A percentile compares a stretch with the other conserved stretches of the same genome.
phyloP scores from a whole-genome alignment of 2,329 filamentous ascomycete species.

The Delphinella strobiligena region DNA sequence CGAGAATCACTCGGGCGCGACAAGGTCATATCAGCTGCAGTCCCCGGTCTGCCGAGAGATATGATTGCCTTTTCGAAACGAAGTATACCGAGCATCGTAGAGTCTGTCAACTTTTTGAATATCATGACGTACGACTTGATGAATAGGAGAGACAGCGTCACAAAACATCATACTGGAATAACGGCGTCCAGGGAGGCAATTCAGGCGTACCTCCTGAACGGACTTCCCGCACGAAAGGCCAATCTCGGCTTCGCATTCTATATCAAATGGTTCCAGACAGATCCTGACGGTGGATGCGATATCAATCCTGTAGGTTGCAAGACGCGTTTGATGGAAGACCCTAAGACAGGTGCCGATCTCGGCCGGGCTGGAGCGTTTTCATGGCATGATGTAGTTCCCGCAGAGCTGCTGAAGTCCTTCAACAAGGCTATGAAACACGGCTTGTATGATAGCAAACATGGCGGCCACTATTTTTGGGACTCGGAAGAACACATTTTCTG shows the following conservation, averaged over 20 bases:
- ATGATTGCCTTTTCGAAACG: conserved; percentile 55
- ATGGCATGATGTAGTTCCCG: conserved; percentile 29
- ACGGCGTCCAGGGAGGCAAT: conserved; percentile 42
- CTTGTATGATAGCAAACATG: conserved; percentile 42
- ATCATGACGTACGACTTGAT: conserved; percentile 64
- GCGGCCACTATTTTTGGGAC: conserved; percentile 62
- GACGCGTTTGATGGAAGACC: conserved; percentile 47
- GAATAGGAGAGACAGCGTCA: conserved; percentile 53
- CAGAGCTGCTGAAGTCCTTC: conserved; percentile 46
- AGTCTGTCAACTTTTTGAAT: conserved; percentile 54
- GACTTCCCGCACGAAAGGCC: conserved; percentile 42
- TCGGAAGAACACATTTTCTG: conserved; percentile 49
- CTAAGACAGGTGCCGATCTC: conserved; percentile 39
- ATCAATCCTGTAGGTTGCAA: conserved; percentile 44
- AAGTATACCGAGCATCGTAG: conserved; percentile 47
- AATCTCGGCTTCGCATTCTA: conserved; percentile 60
- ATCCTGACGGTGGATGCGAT: conserved; percentile 35
- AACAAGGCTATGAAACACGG: conserved; percentile 41
- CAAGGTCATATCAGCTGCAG: conserved; percentile 54
- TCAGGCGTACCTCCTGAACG: conserved; percentile 46
- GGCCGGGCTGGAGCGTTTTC: conserved; percentile 11
- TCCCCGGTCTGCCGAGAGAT: conserved; percentile 49
- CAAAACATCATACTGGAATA: conserved; percentile 55
- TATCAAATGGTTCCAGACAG: conserved; percentile 53
- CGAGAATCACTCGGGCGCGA: conserved; percentile 44